Conservation (phyloP, 2,329 filamentous ascomycete genomes). For the Hawksworthiomyces lignivorus region DNA sequence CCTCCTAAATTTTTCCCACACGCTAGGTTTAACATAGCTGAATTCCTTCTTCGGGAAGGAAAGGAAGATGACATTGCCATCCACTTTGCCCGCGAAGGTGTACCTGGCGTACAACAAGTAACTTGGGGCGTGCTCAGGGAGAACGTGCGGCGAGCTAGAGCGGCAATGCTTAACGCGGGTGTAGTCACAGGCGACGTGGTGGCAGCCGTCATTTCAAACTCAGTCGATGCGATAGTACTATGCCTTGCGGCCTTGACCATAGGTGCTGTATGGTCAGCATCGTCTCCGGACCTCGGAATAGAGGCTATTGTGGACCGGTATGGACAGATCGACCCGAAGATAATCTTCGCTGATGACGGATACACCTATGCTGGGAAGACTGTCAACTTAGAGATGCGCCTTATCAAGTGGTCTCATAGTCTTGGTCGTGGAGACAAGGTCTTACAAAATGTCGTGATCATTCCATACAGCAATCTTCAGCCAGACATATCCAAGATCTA, state of each 20-base stretch:
- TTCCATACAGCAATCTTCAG: neutral
- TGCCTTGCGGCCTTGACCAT: slow-evolving; percentile 10
- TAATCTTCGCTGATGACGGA: slow-evolving; percentile 10
- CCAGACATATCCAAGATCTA: neutral
- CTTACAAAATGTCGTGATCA: slow-evolving; percentile 7
- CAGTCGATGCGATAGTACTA: slow-evolving; percentile 8
- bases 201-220: slow-evolving; percentile 12
- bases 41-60: slow-evolving; percentile 6
- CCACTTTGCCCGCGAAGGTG: slow-evolving; percentile 41
- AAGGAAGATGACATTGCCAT: slow-evolving; percentile 30
- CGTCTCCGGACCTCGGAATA: slow-evolving; percentile 12
- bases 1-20: slow-evolving; percentile 8
- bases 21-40: slow-evolving; percentile 7
- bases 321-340: slow-evolving; percentile 9
- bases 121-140: slow-evolving; percentile 5
- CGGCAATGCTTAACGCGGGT: slow-evolving; percentile 3
- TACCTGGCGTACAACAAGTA: slow-evolving; percentile 26
- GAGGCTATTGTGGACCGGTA: slow-evolving; percentile 11
- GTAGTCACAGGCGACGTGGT: slow-evolving; percentile 8
- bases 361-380: slow-evolving; percentile 9
- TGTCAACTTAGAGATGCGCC: neutral
- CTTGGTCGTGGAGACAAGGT: neutral
- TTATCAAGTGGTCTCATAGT: slow-evolving; percentile 3
- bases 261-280: slow-evolving; percentile 12
- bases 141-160: slow-evolving; percentile 1